These are phyloP conservation scores for Schizophyllum commune DNA, from an alignment of 1,284 basidiomycete species.

Conservation along the genomic window DNA sequence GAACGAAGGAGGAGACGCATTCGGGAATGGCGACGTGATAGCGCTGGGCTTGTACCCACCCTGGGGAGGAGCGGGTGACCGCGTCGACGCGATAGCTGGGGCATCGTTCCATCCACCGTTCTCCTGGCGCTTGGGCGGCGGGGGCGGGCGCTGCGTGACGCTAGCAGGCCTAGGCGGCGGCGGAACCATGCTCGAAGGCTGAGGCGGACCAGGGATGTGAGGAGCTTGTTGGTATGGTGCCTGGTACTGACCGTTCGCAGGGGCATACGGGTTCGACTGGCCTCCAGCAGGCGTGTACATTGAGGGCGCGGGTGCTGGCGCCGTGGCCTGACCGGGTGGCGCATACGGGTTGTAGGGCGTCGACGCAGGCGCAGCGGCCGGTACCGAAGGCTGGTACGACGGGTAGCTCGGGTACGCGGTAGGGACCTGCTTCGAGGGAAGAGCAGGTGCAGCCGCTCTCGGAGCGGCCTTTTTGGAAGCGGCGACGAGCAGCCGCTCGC, in stretches of 20 bases:
- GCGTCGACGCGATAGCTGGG: constrained; percentile 41
- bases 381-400: not conserved
- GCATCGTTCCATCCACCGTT: constrained; percentile 92
- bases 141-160: constrained; percentile 13
- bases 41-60: constrained; percentile 50
- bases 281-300: not conserved
- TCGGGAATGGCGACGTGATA: constrained; percentile 89
- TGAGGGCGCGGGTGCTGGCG: not conserved
- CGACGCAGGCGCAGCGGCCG: constrained; percentile 7
- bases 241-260: constrained; percentile 6
- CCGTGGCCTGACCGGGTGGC: constrained; percentile 15
- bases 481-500: constrained; percentile 47
- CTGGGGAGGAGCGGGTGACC: constrained; percentile 46
- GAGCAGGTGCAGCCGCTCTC: constrained; percentile 33
- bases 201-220: not conserved
- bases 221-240: constrained; percentile 1
- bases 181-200: constrained; percentile 10
- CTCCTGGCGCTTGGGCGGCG: constrained; percentile 49
- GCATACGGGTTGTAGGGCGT: constrained; percentile 13
- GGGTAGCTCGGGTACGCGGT: not conserved
- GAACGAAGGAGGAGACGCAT: constrained; percentile 39
- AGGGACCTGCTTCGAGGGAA: not conserved
- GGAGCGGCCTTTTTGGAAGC: constrained; percentile 14
- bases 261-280: constrained; percentile 3
- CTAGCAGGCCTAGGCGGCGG: constrained; percentile 18